Base-by-base conservation (phyloP, 139 green algal species). In the Gonium pectorale region DNA sequence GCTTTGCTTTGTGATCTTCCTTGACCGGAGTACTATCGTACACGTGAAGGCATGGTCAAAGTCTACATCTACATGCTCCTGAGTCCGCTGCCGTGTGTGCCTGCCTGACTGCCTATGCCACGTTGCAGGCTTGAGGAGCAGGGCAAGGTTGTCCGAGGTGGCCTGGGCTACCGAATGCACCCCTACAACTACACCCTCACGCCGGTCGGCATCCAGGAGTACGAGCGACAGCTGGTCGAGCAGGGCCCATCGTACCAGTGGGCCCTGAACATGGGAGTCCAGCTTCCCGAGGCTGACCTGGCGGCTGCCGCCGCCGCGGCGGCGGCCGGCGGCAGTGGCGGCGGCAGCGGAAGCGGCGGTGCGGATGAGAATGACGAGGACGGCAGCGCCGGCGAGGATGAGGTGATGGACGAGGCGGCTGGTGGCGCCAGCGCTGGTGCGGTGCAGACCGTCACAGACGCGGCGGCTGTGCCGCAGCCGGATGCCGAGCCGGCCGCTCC, bases 181-280 rank as follows among this genome's bases (percentile, higher is more conserved):
- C 77, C 77, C 43, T 83, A 74, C 62, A 8, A 72, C 77, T 83
- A 83, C 77, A 83, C 43, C 15, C 77, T 83, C n/a, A 83, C 77
- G 43, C 77, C 77, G 31, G 43, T 38, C 0, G 77, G 77, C 43
- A 21, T 68, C 26, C 29, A 63, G 43, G 77, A 83, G 40, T 83
- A 83, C 44, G 77, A 83, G 31, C 41, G 77, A n/a, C 62, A 72
- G 77, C 77, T 83, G 77, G 26, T 21, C 40, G 62, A 83, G 62
- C 41, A 44, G 44, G 77, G 77, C 9, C 77, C 77, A n/a, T 73
- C 77, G 29, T 37, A 83, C 77, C 8, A 44, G 22, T 83, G 73
- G 40, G 77, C 77, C 2, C 6, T 63, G 19, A 40, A 11, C 60
- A 83, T 83, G 77, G 77, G 77, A n/a, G 77, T 73, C 2, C 26